Conservation (phyloP, 2,329 filamentous ascomycete genomes). For the Incumbomyces lentus region DNA sequence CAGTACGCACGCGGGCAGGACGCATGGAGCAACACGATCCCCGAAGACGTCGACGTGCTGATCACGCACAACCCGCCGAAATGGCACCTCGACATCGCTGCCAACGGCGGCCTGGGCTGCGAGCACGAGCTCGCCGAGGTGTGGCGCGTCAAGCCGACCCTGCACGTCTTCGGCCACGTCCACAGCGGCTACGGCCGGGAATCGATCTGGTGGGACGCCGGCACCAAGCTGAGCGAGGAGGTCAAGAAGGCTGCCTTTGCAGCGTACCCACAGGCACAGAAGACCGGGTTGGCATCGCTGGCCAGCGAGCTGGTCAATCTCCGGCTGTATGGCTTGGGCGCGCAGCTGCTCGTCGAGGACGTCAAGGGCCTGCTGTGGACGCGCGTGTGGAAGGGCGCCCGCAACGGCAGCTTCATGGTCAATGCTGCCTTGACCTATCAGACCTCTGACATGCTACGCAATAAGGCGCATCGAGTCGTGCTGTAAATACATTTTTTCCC, state of each 20-base stretch:
- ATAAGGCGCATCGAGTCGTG: conserved; percentile 30
- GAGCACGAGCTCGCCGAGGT: conserved; percentile 59
- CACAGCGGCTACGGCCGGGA: conserved; percentile 66
- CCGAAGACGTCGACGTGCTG: conserved; percentile 63
- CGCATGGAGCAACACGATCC: conserved; percentile 64
- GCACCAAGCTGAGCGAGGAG: conserved; percentile 61
- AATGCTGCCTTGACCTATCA: conserved; percentile 49
- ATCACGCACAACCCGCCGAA: conserved; percentile 73
- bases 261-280: conserved; percentile 20
- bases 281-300: conserved; percentile 17
- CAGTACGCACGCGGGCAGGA: conserved; percentile 58
- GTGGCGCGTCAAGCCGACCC: conserved; percentile 60
- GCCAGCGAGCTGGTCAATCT: conserved; percentile 28
- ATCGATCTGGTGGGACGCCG: conserved; percentile 62
- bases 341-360: conserved; percentile 43
- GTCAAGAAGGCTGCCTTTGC: conserved; percentile 35
- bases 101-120: conserved; percentile 56
- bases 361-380: conserved; percentile 50
- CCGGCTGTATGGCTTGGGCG: conserved; percentile 41
- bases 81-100: conserved; percentile 49
- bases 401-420: conserved; percentile 44
- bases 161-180: conserved; percentile 80
- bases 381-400: conserved; percentile 46
- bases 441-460: conserved; percentile 27
- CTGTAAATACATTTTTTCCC: conserved; percentile 14